Percentiles rank a stretch among this genome's conserved stretches.
These are phyloP conservation scores for Clarireedia hainanense DNA, from an alignment of 2,329 filamentous ascomycete genomes.

Conservation along the genomic window DNA sequence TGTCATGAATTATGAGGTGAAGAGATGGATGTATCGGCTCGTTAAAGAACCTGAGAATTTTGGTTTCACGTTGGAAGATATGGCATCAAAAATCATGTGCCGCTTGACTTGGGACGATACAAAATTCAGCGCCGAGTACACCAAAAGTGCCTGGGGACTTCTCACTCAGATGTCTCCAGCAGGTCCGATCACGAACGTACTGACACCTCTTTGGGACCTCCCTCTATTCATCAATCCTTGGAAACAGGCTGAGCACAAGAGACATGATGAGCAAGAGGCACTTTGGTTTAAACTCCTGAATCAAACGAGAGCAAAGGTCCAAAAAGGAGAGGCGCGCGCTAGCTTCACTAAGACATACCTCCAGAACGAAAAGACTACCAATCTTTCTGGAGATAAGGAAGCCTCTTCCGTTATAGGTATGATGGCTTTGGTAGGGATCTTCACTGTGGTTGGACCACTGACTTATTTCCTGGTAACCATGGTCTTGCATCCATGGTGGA, in stretches of 20 bases:
- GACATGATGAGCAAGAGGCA: background rate
- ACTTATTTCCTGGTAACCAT: slow-evolving; percentile 9
- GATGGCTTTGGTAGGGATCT: background rate
- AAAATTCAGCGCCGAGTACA: background rate
- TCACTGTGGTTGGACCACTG: background rate
- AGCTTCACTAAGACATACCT: background rate
- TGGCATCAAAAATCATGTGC: background rate
- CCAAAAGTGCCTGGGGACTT: background rate
- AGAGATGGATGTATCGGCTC: background rate
- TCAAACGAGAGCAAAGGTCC: background rate
- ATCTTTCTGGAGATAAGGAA: slow-evolving; percentile 19
- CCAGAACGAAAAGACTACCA: background rate
- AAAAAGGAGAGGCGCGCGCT: background rate
- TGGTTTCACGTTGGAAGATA: background rate
- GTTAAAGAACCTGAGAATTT: background rate
- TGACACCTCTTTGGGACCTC: background rate
- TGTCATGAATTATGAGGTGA: background rate
- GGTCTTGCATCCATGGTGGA: slow-evolving; percentile 8
- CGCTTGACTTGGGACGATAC: background rate
- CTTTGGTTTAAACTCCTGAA: background rate
- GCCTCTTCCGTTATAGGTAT: slow-evolving; percentile 12
- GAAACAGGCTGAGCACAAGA: background rate
- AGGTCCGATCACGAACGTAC: background rate
- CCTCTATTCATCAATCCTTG: background rate
- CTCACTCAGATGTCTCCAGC: background rate